A percentile compares a stretch with the other conserved stretches of the same genome.
These are phyloP conservation scores for Bjerkandera adusta DNA, from an alignment of 1,284 basidiomycete genomes.

Conservation along the genomic window DNA sequence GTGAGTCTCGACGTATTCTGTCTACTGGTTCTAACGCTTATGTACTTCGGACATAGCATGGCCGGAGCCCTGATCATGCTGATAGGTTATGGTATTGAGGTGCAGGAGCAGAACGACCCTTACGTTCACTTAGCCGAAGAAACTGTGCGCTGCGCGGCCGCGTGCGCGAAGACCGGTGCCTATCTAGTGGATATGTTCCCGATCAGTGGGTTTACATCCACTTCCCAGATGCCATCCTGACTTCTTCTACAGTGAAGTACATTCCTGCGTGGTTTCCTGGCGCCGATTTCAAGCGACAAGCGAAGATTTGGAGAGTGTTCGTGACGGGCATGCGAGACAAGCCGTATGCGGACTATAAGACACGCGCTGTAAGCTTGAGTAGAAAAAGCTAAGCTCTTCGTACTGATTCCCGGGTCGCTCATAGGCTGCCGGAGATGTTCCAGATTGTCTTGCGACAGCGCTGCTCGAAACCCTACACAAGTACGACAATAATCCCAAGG, in stretches of 20 bases:
- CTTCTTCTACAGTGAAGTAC: neutral
- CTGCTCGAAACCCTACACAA: neutral
- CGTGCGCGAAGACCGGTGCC: constrained; percentile 14
- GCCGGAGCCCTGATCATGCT: constrained; percentile 22
- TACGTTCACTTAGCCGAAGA: constrained; percentile 22
- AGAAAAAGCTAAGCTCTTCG: too few species aligned
- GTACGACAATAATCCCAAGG: neutral
- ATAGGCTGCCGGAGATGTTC: neutral
- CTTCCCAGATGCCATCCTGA: too few species aligned
- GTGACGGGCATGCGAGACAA: constrained; percentile 20
- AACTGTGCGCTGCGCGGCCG: constrained; percentile 14
- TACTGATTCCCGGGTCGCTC: too few species aligned
- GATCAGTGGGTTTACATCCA: constrained; percentile 18
- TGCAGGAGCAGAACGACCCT: constrained; percentile 19
- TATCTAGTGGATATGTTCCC: constrained; percentile 26
- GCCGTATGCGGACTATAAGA: constrained; percentile 22
- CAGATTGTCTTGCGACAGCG: neutral
- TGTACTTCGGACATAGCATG: too few species aligned
- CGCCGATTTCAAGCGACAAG: constrained; percentile 7
- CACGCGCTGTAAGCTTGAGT: too few species aligned
- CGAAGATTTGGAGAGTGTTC: constrained; percentile 5
- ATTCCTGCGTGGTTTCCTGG: constrained; percentile 5
- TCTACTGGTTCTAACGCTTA: too few species aligned
- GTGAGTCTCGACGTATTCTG: too few species aligned
- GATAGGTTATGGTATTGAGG: constrained; percentile 25